A percentile compares a stretch with the other conserved stretches of the same genome.
These are phyloP conservation scores for Lolium multiflorum DNA, from an alignment of 176 grass and related monocot species.

Conservation along the genomic window DNA sequence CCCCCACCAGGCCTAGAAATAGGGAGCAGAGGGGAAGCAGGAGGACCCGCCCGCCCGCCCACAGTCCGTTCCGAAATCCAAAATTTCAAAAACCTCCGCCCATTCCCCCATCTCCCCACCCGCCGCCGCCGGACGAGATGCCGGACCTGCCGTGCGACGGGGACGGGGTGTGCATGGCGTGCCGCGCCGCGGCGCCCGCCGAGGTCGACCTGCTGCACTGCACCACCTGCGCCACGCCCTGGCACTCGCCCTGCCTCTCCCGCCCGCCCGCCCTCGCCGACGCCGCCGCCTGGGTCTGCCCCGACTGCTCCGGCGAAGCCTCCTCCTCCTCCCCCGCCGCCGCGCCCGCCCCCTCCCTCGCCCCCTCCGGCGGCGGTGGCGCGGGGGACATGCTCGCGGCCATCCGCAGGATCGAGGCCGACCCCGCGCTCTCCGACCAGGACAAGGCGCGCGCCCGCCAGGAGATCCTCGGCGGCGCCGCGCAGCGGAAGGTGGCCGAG, in stretches of 20 bases:
- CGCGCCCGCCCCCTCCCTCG: neutral
- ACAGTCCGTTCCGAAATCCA: neutral
- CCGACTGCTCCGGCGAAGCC: constrained; percentile 62
- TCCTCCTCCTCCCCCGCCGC: neutral
- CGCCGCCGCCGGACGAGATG: constrained; percentile 45
- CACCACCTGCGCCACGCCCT: constrained; percentile 75
- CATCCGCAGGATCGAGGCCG: constrained; percentile 78
- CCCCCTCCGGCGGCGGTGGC: neutral
- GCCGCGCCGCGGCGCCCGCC: constrained; percentile 46
- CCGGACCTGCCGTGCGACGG: constrained; percentile 88
- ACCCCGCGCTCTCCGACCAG: constrained; percentile 58
- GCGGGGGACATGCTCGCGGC: constrained; percentile 56
- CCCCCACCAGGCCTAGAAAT: neutral
- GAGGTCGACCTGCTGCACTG: constrained; percentile 72
- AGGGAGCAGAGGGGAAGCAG: neutral
- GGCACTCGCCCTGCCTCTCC: constrained; percentile 88
- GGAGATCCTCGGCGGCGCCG: constrained; percentile 59
- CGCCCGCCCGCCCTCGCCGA: constrained; percentile 58
- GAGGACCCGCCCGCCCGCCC: too few relatives aligned
- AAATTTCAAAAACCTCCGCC: constrained; percentile 61
- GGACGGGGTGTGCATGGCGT: constrained; percentile 87
- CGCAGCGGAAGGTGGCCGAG: neutral
- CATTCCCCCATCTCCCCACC: neutral
- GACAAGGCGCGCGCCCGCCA: constrained; percentile 83
- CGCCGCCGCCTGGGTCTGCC: constrained; percentile 71